These are phyloP conservation scores for Neolentinus lepideus DNA, from an alignment of 1,284 basidiomycete species.

Conservation along the genomic window DNA sequence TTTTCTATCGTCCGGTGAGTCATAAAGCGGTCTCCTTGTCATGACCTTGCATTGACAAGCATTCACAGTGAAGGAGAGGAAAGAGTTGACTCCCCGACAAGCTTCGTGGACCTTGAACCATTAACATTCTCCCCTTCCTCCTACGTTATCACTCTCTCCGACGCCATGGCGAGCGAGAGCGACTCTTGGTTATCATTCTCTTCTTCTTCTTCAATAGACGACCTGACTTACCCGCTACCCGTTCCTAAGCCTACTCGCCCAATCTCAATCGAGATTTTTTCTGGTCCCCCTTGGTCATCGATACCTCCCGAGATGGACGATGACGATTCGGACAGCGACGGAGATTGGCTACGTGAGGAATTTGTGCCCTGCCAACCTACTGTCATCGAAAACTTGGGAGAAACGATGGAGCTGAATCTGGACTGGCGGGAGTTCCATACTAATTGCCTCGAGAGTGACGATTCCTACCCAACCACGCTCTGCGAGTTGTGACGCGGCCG, in stretches of 20 bases:
- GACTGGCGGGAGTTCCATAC: background rate
- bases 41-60: background rate
- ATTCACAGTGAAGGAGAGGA: background rate
- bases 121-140: background rate
- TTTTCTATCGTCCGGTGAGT: background rate
- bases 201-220: background rate
- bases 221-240: background rate
- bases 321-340: background rate
- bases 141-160: background rate
- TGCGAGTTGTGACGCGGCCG: background rate
- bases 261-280: background rate
- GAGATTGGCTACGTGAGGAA: background rate
- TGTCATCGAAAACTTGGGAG: background rate
- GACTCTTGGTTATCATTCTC: background rate
- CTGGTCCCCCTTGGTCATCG: background rate
- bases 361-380: background rate
- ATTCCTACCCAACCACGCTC: background rate
- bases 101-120: background rate
- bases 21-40: background rate
- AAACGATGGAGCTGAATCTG: background rate
- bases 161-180: background rate
- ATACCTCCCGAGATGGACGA: background rate
- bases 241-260: background rate
- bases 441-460: background rate
- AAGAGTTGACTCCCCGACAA: background rate